A percentile compares a stretch with the other conserved stretches of the same genome.
phyloP scores from a whole-genome alignment of 1,139 yeast species.

The Blastobotrys aristatus region DNA sequence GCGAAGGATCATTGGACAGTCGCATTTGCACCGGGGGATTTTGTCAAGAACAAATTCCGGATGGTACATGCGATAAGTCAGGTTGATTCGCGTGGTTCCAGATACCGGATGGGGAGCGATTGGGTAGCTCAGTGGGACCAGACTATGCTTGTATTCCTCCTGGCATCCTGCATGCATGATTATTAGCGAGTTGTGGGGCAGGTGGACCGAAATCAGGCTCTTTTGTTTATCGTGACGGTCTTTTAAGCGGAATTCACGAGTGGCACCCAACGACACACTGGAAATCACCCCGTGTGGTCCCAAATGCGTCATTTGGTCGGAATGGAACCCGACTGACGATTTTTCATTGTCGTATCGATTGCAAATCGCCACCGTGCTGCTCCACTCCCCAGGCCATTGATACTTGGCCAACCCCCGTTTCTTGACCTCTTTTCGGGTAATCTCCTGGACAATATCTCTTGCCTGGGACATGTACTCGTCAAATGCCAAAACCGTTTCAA shows the following conservation, averaged over 20 bases:
- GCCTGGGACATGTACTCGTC: slow-evolving; percentile 40
- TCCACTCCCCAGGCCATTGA: slow-evolving; percentile 44
- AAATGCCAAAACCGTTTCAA: slow-evolving; percentile 31
- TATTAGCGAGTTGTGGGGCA: slow-evolving; percentile 61
- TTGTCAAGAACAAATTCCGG: slow-evolving; percentile 32
- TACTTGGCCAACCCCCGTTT: slow-evolving; percentile 31
- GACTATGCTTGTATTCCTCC: slow-evolving; percentile 60
- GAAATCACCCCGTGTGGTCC: slow-evolving; percentile 69
- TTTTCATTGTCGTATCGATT: slow-evolving; percentile 49
- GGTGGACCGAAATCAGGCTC: slow-evolving; percentile 44
- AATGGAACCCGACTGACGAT: slow-evolving; percentile 63
- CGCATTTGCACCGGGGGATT: slow-evolving; percentile 50
- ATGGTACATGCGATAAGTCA: slow-evolving; percentile 58
- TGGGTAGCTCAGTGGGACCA: slow-evolving; percentile 38
- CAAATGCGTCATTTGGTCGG: slow-evolving; percentile 61
- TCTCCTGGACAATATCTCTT: slow-evolving; percentile 40
- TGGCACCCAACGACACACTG: slow-evolving; percentile 60
- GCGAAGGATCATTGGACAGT: slow-evolving; percentile 41
- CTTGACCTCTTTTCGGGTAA: slow-evolving; percentile 39
- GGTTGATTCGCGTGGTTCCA: slow-evolving; percentile 50
- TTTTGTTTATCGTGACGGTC: slow-evolving; percentile 31
- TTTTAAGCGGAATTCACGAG: slow-evolving; percentile 56
- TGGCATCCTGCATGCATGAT: slow-evolving; percentile 77
- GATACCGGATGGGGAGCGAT: slow-evolving; percentile 43
- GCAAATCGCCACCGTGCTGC: slow-evolving; percentile 48